Conservation (phyloP, 2,329 filamentous ascomycete genomes). For the Aspergillus brasiliensis region DNA sequence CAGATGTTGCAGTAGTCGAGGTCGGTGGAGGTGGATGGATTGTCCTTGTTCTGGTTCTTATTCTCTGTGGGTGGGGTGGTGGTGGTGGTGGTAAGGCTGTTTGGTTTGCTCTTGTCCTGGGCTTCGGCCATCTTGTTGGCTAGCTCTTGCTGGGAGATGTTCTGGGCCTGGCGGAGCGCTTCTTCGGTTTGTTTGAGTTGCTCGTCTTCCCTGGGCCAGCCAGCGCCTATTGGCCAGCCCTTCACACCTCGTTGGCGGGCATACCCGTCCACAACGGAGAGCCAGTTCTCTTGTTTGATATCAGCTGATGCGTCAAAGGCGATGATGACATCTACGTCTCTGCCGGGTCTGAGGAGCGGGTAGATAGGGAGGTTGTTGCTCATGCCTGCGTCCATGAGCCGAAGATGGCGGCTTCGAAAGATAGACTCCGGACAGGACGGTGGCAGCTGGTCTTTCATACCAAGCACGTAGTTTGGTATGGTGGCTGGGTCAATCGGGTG, state of each 20-base stretch:
- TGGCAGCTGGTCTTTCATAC: slow-evolving; percentile 75
- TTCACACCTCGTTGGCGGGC: slow-evolving; percentile 85
- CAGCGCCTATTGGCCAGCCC: slow-evolving; percentile 92
- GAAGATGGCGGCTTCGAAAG: slow-evolving; percentile 69
- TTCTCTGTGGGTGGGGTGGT: slow-evolving; percentile 41
- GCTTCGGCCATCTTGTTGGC: slow-evolving; percentile 66
- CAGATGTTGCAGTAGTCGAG: slow-evolving; percentile 92
- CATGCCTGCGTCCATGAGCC: slow-evolving; percentile 97
- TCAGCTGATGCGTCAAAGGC: slow-evolving; percentile 95
- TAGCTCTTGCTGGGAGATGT: slow-evolving; percentile 61
- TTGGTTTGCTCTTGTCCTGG: slow-evolving; percentile 37
- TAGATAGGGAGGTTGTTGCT: slow-evolving; percentile 97
- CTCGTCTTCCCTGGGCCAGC: slow-evolving; percentile 74
- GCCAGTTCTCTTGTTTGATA: slow-evolving; percentile 91
- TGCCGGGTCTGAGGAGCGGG: slow-evolving; percentile 82
- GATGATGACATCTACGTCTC: slow-evolving; percentile 85
- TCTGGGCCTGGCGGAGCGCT: slow-evolving; percentile 69
- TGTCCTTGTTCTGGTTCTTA: slow-evolving; percentile 5
- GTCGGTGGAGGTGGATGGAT: slow-evolving; percentile 54
- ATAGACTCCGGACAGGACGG: slow-evolving; percentile 76
- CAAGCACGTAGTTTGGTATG: slow-evolving; percentile 85
- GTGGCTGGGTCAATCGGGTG: slow-evolving; percentile 91
- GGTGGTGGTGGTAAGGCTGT: slow-evolving; percentile 40
- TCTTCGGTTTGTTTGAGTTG: slow-evolving; percentile 61
- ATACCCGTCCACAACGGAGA: slow-evolving; percentile 91